Conservation (phyloP, 768 basidiomycete genomes). For the Pleurotus cornucopiae region DNA sequence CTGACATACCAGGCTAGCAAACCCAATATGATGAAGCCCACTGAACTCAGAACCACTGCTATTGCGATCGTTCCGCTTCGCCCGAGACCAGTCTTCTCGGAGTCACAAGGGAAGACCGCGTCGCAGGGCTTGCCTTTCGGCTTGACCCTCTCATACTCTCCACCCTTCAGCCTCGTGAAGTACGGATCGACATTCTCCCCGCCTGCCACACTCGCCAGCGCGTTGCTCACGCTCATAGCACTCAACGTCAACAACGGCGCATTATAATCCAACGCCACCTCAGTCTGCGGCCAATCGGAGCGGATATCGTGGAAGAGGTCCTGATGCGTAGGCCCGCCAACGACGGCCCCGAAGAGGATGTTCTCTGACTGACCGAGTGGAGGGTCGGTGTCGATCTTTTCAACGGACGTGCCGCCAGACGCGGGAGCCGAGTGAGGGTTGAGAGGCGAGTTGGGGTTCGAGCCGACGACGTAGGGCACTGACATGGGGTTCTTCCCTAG, state of each 20-base stretch:
- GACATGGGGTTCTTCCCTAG: slow-evolving; percentile 91
- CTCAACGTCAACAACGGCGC: slow-evolving; percentile 86
- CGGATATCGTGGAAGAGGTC: slow-evolving; percentile 84
- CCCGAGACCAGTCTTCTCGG: slow-evolving; percentile 49
- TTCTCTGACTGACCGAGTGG: slow-evolving; percentile 53
- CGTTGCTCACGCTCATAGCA: slow-evolving; percentile 67
- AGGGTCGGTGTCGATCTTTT: slow-evolving; percentile 68
- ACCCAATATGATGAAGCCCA: slow-evolving; percentile 54
- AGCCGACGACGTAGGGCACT: slow-evolving; percentile 83
- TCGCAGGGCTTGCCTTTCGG: slow-evolving; percentile 80
- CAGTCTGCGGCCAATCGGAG: slow-evolving; percentile 85
- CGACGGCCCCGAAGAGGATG: slow-evolving; percentile 80
- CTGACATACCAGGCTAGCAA: slow-evolving; percentile 36
- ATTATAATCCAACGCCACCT: slow-evolving; percentile 89
- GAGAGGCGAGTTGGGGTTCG: slow-evolving; percentile 83
- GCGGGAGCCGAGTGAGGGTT: slow-evolving; percentile 92
- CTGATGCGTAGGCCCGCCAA: slow-evolving; percentile 78
- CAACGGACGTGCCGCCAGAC: slow-evolving; percentile 73
- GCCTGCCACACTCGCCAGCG: slow-evolving; percentile 1
- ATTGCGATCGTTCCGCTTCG: slow-evolving; percentile 64
- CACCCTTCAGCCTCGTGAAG: slow-evolving; percentile 67
- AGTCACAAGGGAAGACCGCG: slow-evolving; percentile 54
- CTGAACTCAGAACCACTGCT: slow-evolving; percentile 58
- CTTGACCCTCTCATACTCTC: slow-evolving; percentile 55
- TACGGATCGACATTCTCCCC: slow-evolving; percentile 62